These are phyloP conservation scores for Pilobolus umbonatus DNA, from an alignment of 192 early-diverging fungal genomes.

Conservation along the genomic window DNA sequence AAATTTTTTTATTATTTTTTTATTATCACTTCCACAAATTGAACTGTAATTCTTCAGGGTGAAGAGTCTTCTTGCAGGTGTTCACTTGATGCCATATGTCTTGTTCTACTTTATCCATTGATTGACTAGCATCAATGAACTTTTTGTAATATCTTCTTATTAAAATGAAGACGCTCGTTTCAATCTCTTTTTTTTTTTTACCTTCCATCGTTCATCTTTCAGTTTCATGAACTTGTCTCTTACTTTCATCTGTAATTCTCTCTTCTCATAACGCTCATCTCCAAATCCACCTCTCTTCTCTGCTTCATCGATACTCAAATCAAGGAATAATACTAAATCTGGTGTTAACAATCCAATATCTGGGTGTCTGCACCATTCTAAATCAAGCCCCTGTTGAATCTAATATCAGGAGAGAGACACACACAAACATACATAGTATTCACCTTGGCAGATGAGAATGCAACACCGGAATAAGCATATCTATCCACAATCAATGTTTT, in stretches of 20 bases:
- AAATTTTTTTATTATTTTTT: background rate
- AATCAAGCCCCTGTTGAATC: conserved; percentile 56
- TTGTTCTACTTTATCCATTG: conserved; percentile 12
- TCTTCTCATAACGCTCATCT: conserved; percentile 86
- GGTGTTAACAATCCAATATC: conserved; percentile 83
- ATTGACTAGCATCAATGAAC: conserved; percentile 21
- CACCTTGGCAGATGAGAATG: conserved; percentile 87
- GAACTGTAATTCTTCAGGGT: background rate
- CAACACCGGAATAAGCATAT: conserved; percentile 94
- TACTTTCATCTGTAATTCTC: conserved; percentile 79
- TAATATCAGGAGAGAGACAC: conserved; percentile 1
- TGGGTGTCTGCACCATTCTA: conserved; percentile 84
- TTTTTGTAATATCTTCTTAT: background rate
- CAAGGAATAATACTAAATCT: conserved; percentile 86
- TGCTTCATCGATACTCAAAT: conserved; percentile 72
- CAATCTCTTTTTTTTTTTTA: conserved; percentile 18
- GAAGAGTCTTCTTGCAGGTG: background rate
- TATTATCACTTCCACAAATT: conserved; percentile 2
- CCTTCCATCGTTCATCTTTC: conserved; percentile 43
- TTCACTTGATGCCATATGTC: conserved; percentile 11
- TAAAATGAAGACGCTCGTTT: background rate
- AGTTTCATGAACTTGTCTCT: conserved; percentile 62
- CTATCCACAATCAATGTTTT: conserved; percentile 83
- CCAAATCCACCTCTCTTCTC: conserved; percentile 83
- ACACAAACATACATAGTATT: background rate